Conservation (phyloP, 2,329 filamentous ascomycete species). For the Diatrype stigma region DNA sequence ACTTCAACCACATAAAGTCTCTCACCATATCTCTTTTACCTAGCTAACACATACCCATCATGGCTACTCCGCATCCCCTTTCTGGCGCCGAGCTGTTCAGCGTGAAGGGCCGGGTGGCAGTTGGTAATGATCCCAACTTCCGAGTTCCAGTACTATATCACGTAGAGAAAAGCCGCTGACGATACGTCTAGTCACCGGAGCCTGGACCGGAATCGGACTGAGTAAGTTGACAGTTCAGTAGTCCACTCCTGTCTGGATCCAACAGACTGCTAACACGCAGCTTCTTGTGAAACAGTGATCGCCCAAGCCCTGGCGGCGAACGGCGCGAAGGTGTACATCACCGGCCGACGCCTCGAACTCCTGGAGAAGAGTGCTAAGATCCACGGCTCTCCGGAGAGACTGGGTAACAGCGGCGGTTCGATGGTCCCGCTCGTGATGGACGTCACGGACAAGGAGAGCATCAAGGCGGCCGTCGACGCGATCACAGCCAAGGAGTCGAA, state of each 20-base stretch:
- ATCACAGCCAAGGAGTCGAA: constrained; percentile 47
- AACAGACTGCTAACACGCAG: neutral
- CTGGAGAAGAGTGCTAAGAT: constrained; percentile 37
- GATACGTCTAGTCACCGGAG: constrained; percentile 46
- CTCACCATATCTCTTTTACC: no score
- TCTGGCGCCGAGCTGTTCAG: no score
- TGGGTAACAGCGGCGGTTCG: constrained; percentile 37
- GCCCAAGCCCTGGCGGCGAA: constrained; percentile 42
- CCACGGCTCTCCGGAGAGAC: constrained; percentile 37
- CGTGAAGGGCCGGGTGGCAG: no score
- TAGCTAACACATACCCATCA: no score
- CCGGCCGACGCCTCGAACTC: constrained; percentile 40
- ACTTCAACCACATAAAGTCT: no score
- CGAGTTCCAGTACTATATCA: no score
- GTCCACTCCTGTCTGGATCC: no score
- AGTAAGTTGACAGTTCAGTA: constrained; percentile 35
- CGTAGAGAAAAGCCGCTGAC: no score
- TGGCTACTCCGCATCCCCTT: no score
- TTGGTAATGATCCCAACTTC: no score
- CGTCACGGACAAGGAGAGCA: constrained; percentile 46
- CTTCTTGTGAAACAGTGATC: constrained; percentile 32
- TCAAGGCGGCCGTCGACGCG: constrained; percentile 43
- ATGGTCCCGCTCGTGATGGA: constrained; percentile 42
- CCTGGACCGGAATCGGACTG: constrained; percentile 55
- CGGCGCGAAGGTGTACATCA: constrained; percentile 33